Evolutionary conservation across 352 stramenopile species (phyloP), one percentile per base, ranked within the genome.

Genomic region (Pythium dissimile): DNA sequence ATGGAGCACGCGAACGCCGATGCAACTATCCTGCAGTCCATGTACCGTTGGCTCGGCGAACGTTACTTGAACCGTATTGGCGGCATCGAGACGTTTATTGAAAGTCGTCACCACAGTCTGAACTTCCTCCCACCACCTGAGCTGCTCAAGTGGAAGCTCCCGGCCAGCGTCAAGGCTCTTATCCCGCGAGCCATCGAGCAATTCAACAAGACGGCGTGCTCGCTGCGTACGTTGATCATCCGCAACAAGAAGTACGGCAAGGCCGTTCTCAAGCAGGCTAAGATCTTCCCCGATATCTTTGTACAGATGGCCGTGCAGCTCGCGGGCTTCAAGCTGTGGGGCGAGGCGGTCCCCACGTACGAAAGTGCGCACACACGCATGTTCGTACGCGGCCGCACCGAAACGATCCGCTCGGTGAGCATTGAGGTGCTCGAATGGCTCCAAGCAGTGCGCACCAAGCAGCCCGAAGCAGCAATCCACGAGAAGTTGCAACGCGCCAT

Each of bases 1-100:
- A 94, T 94, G 57, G 94, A 98, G 75, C 95, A 98, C 66, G 91
- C 88, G 2, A 97, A 98, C 74, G 96, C 94, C 49, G 95, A 98
- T 62, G 95, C 93, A 9, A 97, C 96, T 53, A 88, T 96, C 30
- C 32, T 85, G 24, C 65, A 76, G 39, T 78, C 75, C 13, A 86
- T 84, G 73, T 85, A 79, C 47, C 73, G 66, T 30, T 86, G 78
- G 75, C 57, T 86, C 3, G 73, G 73, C 15, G 70, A 81, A n/a
- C 72, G 77, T 15, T 84, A 91, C 37, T 64, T 86, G 47, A 82
- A 75, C 56, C 73, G 70, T n/a, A 74, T 71, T 21, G 77, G 73
- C 7, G 73, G 78, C n/a, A 72, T 79, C 51, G 69, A 85, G 57
- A 88, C 75, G n/a, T 78, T 77, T 27, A 83, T 86, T 24, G 71